Evolutionary conservation across 2,329 filamentous ascomycete genomes (phyloP), one percentile per base, ranked within the genome.

Genomic region (Lachnellula arida): DNA sequence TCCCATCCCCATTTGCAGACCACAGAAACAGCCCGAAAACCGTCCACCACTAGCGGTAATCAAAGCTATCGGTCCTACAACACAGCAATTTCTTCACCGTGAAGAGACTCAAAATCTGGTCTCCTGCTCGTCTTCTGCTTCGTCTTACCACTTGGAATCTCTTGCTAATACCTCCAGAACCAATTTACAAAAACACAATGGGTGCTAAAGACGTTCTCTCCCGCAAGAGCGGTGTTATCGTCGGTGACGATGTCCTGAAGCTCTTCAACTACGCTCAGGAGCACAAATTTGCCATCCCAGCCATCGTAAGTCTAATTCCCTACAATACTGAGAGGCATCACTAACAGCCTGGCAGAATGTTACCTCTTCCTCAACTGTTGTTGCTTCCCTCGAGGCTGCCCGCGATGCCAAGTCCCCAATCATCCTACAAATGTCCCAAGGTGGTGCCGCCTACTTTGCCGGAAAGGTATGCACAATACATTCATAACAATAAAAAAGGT

Each of bases 341-440:
- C 51, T 63, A 46, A 62, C 25, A 9, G 2, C 14, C 2, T 55
- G 6, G 34, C 59, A 82, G 79, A 97, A 97, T 78, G 89, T 96
- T 71, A 97, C 93, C 68, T 96, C 91, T 43, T 96, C 89, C 60
- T 96, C 91, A 61, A 91, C 88, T 61, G 87, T 85, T 62, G 87
- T 97, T 65, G 86, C 91, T 68, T 78, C 90, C 54, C 91, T 99
- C 68, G 94, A 99, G 82, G 94, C 94, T 73, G 94, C 94, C 67
- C 87, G 91, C 70, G 92, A 97, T 76, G 80, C 85, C 73, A 96
- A 96, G 76, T 82, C 89, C 60, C 94, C 94, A 68, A 87, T 97
- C 76, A 88, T 97, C 76, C 85, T 97, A 66, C 94, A 97, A 80
- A 81, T 89, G 70, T 95, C 89, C 68, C 90, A 97, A 77, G 94